Percentiles rank a stretch among this genome's conserved stretches.
These are phyloP conservation scores for Vanrija sp. DNA, from an alignment of 1,284 basidiomycete species.

Conservation along the genomic window DNA sequence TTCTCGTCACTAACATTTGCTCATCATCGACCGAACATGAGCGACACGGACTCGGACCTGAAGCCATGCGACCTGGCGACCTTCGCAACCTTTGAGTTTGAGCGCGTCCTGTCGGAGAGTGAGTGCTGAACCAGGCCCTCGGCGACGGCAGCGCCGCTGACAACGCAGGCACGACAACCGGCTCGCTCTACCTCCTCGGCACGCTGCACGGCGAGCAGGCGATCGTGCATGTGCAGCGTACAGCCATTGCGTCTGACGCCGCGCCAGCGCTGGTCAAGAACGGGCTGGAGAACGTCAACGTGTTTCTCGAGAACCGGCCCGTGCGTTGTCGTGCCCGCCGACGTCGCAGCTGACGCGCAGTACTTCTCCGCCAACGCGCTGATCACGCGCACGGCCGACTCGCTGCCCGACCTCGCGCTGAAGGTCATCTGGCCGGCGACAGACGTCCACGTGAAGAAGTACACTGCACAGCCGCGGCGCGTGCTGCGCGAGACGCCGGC, in stretches of 20 bases:
- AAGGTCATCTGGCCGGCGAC: conserved; percentile 78
- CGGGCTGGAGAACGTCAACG: conserved; percentile 26
- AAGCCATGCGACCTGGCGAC: conserved; percentile 20
- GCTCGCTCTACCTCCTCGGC: conserved; percentile 54
- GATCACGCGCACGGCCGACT: conserved; percentile 12
- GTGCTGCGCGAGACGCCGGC: conserved; percentile 78
- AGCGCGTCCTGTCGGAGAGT: conserved; percentile 61
- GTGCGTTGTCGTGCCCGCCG: conserved; percentile 20
- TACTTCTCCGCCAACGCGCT: conserved; percentile 47
- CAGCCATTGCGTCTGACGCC: conserved; percentile 51
- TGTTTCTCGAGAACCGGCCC: conserved; percentile 38
- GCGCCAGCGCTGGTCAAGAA: conserved; percentile 19
- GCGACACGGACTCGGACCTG: not conserved
- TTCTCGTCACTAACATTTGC: no score
- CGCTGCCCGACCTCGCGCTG: conserved; percentile 50
- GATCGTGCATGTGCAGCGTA: conserved; percentile 62
- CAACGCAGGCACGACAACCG: conserved; percentile 54
- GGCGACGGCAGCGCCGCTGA: not conserved
- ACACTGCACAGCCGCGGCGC: conserved; percentile 66
- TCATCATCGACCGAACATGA: no score
- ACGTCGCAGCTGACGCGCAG: conserved; percentile 21
- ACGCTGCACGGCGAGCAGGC: conserved; percentile 49
- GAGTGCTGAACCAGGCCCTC: not conserved
- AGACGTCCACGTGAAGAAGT: conserved; percentile 78
- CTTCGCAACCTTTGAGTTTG: conserved; percentile 53